Percentiles rank a stretch among this genome's conserved stretches.
Conservation (phyloP, 805 yeast species). For the Suhomyces tanzawaensis region DNA sequence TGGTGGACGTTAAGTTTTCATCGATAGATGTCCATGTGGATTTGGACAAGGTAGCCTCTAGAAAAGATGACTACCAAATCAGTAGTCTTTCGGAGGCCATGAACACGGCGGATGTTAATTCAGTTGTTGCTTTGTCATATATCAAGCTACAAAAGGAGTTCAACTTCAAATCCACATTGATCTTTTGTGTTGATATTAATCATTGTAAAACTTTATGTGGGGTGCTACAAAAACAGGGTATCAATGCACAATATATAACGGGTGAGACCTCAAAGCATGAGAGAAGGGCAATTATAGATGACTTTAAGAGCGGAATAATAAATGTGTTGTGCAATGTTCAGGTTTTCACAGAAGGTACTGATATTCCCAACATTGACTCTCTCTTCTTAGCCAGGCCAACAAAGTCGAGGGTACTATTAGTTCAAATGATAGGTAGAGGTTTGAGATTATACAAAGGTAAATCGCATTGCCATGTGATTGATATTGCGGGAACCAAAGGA, state of each 20-base stretch:
- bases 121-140: slow-evolving; percentile 55
- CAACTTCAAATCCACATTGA: slow-evolving; percentile 57
- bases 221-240: slow-evolving; percentile 54
- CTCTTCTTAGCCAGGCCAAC: slow-evolving; percentile 80
- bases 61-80: slow-evolving; percentile 54
- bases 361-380: slow-evolving; percentile 84
- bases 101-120: slow-evolving; percentile 53
- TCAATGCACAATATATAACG: slow-evolving; percentile 70
- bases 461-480: slow-evolving; percentile 67
- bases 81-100: slow-evolving; percentile 52
- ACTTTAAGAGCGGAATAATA: slow-evolving; percentile 60
- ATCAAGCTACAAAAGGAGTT: slow-evolving; percentile 33
- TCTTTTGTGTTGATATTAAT: slow-evolving; percentile 73
- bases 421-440: slow-evolving; percentile 93
- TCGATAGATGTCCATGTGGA: slow-evolving; percentile 51
- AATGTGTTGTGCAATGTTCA: slow-evolving; percentile 84
- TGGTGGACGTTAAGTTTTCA: slow-evolving; percentile 67
- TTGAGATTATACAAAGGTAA: slow-evolving; percentile 63
- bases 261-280: slow-evolving; percentile 57
- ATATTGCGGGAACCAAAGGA: slow-evolving; percentile 65
- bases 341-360: slow-evolving; percentile 93
- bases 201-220: slow-evolving; percentile 60
- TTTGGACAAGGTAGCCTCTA: slow-evolving; percentile 29
- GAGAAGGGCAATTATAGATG: slow-evolving; percentile 51
- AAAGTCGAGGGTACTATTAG: slow-evolving; percentile 61